Percentiles rank a stretch among this genome's conserved stretches.
Conservation (phyloP, 179 eudicot genomes). For the Sideroxylon spinosum region DNA sequence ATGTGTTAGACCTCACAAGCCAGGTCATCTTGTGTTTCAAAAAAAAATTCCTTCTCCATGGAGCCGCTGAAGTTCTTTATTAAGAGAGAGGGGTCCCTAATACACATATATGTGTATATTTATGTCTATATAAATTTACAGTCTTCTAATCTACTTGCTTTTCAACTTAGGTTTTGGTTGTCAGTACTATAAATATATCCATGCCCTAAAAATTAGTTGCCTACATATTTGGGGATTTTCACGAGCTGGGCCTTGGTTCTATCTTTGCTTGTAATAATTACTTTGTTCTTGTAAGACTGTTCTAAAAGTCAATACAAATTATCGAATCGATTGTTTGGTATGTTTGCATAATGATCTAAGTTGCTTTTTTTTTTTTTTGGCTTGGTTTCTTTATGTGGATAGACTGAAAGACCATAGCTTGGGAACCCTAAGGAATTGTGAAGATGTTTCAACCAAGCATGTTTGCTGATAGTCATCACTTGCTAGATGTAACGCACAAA, state of each 20-base stretch:
- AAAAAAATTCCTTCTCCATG: constrained; percentile 9
- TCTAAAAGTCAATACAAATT: not conserved
- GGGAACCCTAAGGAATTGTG: not conserved
- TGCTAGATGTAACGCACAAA: constrained; percentile 33
- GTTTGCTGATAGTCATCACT: constrained; percentile 38
- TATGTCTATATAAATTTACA: not conserved
- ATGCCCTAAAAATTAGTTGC: not conserved
- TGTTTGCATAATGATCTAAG: not conserved
- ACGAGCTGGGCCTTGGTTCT: not conserved
- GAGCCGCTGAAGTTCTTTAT: not conserved
- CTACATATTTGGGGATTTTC: too few species aligned
- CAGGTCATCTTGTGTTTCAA: not conserved
- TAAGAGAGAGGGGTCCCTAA: not conserved
- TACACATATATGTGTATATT: not conserved
- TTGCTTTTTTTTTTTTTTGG: not conserved
- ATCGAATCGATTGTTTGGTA: not conserved
- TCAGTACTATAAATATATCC: not conserved
- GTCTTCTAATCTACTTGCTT: not conserved
- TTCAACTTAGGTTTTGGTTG: not conserved
- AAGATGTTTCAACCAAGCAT: constrained; percentile 42
- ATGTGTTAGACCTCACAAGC: not conserved
- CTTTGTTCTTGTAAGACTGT: not conserved
- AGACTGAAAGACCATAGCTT: constrained; percentile 13
- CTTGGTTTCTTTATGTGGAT: not conserved
- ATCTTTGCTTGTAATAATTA: not conserved